Conservation (phyloP, 768 basidiomycete species). For the Guyanaporus albipodus region DNA sequence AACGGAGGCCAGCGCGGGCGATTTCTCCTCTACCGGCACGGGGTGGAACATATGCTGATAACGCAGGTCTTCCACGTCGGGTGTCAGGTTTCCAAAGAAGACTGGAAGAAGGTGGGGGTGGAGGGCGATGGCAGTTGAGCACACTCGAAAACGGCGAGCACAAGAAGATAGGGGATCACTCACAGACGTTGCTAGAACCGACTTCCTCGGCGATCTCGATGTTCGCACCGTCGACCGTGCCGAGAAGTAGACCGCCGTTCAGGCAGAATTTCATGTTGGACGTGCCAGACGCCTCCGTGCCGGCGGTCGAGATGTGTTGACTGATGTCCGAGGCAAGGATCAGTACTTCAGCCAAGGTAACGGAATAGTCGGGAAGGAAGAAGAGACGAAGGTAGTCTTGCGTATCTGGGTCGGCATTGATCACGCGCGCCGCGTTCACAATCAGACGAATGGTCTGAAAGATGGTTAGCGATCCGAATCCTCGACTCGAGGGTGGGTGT, state of each 20-base stretch:
- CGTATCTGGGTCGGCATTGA: constrained; percentile 77
- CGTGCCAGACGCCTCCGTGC: constrained; percentile 83
- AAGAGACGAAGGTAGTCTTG: constrained; percentile 82
- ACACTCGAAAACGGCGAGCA: too few relatives aligned
- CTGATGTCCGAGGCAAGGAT: constrained; percentile 93
- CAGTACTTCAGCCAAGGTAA: constrained; percentile 76
- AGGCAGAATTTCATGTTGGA: constrained; percentile 90
- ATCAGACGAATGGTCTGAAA: constrained; percentile 84
- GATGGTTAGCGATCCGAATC: neutral
- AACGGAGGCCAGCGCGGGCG: constrained; percentile 75
- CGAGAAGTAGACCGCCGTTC: constrained; percentile 85
- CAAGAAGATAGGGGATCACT: neutral
- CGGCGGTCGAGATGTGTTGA: constrained; percentile 97
- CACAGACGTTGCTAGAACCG: constrained; percentile 88
- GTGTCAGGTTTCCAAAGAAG: constrained; percentile 88
- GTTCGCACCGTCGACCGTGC: constrained; percentile 93
- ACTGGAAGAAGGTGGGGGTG: too few relatives aligned
- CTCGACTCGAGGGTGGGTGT: neutral
- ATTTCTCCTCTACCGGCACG: constrained; percentile 75
- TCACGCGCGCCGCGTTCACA: constrained; percentile 75
- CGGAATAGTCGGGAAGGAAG: constrained; percentile 96
- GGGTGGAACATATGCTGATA: constrained; percentile 85
- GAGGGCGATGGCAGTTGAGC: too few relatives aligned
- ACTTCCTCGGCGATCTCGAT: constrained; percentile 97
- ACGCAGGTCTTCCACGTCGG: constrained; percentile 82